These are phyloP conservation scores for Leptographium wingfieldii DNA, from an alignment of 2,329 filamentous ascomycete species.

Conservation along the genomic window DNA sequence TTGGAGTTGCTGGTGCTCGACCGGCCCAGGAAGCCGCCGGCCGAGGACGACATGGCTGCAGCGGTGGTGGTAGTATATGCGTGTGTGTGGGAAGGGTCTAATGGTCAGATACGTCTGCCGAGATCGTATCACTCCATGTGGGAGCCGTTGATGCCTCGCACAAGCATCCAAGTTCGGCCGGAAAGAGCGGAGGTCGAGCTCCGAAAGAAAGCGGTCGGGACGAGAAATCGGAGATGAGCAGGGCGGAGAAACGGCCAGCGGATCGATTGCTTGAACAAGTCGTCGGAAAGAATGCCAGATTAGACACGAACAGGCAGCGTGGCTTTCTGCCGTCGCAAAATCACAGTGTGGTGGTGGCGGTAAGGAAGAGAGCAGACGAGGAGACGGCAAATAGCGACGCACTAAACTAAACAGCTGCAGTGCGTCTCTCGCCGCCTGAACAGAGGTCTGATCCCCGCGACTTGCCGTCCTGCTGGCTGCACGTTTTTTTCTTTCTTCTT, in stretches of 20 bases:
- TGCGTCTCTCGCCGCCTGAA: background rate
- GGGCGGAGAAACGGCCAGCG: background rate
- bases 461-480: background rate
- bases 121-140: background rate
- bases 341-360: background rate
- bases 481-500: background rate
- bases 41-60: conserved; percentile 38
- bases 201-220: background rate
- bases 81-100: background rate
- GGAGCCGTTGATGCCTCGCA: background rate
- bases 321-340: background rate
- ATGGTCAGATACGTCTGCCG: background rate
- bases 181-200: background rate
- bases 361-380: background rate
- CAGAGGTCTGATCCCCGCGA: background rate
- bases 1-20: conserved; percentile 53
- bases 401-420: background rate
- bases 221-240: background rate
- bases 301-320: background rate
- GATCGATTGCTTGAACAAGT: background rate
- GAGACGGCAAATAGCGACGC: background rate
- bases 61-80: background rate
- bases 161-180: background rate
- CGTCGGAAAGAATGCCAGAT: background rate
- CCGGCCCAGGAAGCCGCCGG: conserved; percentile 51